Percentiles rank a stretch among this genome's conserved stretches.
phyloP scores from a whole-genome alignment of 352 stramenopile species.

The Phytophthora syringae region DNA sequence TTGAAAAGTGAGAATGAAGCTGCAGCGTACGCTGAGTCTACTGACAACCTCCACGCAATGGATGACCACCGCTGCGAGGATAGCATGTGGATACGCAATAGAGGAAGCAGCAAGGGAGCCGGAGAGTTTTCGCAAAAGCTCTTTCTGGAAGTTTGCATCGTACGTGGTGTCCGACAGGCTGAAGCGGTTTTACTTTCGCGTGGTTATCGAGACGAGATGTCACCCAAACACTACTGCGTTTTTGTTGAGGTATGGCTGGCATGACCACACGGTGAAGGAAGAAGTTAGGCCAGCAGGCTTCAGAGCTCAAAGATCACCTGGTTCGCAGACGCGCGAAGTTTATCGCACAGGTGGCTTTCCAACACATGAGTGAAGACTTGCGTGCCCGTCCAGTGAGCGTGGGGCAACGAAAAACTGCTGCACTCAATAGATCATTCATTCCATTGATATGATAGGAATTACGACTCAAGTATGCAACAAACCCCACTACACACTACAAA shows the following conservation, averaged over 20 bases:
- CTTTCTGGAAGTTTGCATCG: too few species aligned
- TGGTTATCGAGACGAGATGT: too few species aligned
- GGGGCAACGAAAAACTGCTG: neutral
- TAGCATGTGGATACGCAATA: too few species aligned
- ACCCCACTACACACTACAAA: slow-evolving; percentile 18
- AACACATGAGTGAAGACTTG: too few species aligned
- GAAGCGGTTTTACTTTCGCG: too few species aligned
- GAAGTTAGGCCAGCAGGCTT: slow-evolving; percentile 4
- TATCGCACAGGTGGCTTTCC: neutral
- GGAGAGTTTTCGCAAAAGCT: too few species aligned
- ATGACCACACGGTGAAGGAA: slow-evolving; percentile 12
- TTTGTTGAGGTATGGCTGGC: too few species aligned
- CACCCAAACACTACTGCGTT: too few species aligned
- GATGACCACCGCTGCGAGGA: too few species aligned
- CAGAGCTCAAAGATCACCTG: neutral
- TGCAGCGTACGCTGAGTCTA: neutral
- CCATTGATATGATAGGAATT: slow-evolving; percentile 1
- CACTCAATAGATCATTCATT: slow-evolving; percentile 16
- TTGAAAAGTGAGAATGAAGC: slow-evolving; percentile 21
- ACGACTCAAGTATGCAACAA: slow-evolving; percentile 1
- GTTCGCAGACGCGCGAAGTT: neutral
- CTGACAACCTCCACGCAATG: slow-evolving; percentile 8
- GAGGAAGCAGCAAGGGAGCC: too few species aligned
- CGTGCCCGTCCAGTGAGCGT: too few species aligned
- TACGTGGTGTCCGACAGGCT: too few species aligned